Evolutionary conservation across 441 rosid genomes (phyloP), one percentile per base, ranked within the genome.

Genomic region (Codiaeum variegatum): DNA sequence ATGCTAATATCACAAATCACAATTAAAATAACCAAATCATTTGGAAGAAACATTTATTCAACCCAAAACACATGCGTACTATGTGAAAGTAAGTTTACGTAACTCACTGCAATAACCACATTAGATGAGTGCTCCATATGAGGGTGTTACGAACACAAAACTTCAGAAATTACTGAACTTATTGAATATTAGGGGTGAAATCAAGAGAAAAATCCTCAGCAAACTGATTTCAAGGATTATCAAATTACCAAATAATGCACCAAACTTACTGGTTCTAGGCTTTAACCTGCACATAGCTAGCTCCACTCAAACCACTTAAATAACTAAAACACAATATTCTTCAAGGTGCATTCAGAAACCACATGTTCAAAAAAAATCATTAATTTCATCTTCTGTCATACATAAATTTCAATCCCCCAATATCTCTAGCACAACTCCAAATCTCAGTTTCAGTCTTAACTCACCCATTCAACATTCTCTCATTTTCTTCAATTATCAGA

Each of bases 401-500:
- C 42, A 68, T 31, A 54, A 69, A 40, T 29, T 46, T 23, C 58
- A 28, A 23, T 24, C 46, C 42, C 38, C 8, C 3, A 10, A 32
- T 54, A 6, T 16, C 13, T 69, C 63, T 69, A 38, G 13, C 31
- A 72, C 19, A 34, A 67, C 34, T 21, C 40, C 66, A 34, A 51
- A 24, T 62, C 61, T 62, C 46, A 46, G 36, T 34, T 24, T 67
- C 36, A 34, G 32, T 36, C 56, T 18, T 26, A 29, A 63, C 18
- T 13, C 19, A 51, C 67, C 51, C 67, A 32, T 36, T 59, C 16
- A 38, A 42, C 46, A 56, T 73, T 60, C 58, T 60, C 58, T 66
- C 36, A 67, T 36, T 72, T 42, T 36, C 55, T 59, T 67, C n/a
- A 61, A 70, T 60, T 67, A 61, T 61, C 58, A 32, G 55, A 12